Percentiles rank a stretch among this genome's conserved stretches.
These are phyloP conservation scores for Fraxinus floribunda DNA, from an alignment of 305 asterid species.

Conservation along the genomic window DNA sequence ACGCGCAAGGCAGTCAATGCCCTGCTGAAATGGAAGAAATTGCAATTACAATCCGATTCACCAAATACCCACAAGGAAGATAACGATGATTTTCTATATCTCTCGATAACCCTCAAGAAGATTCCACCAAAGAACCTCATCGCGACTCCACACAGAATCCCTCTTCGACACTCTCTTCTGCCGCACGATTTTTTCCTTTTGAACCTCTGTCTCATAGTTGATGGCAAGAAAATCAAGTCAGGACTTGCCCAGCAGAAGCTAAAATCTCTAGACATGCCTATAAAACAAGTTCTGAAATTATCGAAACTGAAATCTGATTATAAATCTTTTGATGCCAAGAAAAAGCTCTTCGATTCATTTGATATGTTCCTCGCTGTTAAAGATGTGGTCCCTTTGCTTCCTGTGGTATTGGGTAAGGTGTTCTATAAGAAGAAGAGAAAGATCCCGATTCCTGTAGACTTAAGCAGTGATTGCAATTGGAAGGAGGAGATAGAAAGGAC, in stretches of 20 bases:
- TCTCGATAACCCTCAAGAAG: slow-evolving; percentile 62
- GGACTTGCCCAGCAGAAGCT: slow-evolving; percentile 50
- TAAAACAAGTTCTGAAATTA: slow-evolving; percentile 49
- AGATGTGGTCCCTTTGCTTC: slow-evolving; percentile 48
- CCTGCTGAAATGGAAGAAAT: slow-evolving; percentile 64
- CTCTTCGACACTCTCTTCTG: slow-evolving; percentile 52
- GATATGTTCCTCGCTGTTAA: slow-evolving; percentile 59
- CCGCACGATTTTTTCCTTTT: slow-evolving; percentile 19
- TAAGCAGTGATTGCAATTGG: slow-evolving; percentile 52
- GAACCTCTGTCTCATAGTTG: slow-evolving; percentile 63
- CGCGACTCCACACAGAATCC: slow-evolving; percentile 49
- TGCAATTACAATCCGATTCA: slow-evolving; percentile 22
- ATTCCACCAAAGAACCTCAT: slow-evolving; percentile 46
- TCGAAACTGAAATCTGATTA: slow-evolving; percentile 65
- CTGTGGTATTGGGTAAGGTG: slow-evolving; percentile 63
- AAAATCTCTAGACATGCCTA: slow-evolving; percentile 35
- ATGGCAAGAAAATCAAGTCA: slow-evolving; percentile 61
- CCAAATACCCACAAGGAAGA: slow-evolving; percentile 17
- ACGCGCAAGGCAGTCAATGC: slow-evolving; percentile 54
- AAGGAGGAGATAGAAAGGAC: slow-evolving; percentile 71
- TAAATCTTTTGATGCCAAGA: slow-evolving; percentile 59
- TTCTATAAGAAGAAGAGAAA: slow-evolving; percentile 74
- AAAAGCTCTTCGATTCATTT: slow-evolving; percentile 46
- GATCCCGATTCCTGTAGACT: slow-evolving; percentile 63
- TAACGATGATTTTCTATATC: slow-evolving; percentile 57